Base-by-base conservation (phyloP, 192 early-diverging fungal genomes). In the Dimargaris verticillata region DNA sequence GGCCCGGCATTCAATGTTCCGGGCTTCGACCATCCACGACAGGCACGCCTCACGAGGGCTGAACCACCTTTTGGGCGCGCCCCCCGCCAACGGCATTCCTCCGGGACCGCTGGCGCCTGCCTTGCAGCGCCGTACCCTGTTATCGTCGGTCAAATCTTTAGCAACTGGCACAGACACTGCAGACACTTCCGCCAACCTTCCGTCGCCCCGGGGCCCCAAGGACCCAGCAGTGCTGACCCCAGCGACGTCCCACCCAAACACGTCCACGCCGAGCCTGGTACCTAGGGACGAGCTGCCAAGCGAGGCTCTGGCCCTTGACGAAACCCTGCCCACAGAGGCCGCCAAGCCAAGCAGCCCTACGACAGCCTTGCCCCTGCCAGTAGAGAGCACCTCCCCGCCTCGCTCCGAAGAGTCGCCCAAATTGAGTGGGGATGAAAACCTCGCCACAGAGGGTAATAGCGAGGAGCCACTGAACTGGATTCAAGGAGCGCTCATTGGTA, bases 401-500 rank as follows among this genome's bases (percentile, higher is more conserved):
- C 22, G 18, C 9, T 51, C 49, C 9, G 49, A 20, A 26, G 26
- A 20, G 9, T 51, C 53, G 18, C 53, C 26, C 7, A 18, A n/a
- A n/a, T 33, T 55, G 13, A 6, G 28, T 18, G 53, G 53, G 22
- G 57, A 59, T 17, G 57, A 59, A 18, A 20, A 52, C 3, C 22
- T 25, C 4, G 0, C 42, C 42, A 44, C 29, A 3, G 9, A n/a
- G 53, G 57, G 42, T 6, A 5, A 18, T n/a, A n/a, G 3, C 5
- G 22, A 61, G 28, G 64, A 71, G 18, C 66, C 72, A 1, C 62
- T 74, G 0, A 67, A 79, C 50, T 97, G 92, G 89, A 87, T 87
- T 60, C 83, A 86, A 64, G 95, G 95, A 18, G 75, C 79, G 28
- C 76, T 89, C 18, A 99, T 99, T 70, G 95, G 93, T 2, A 79